Evolutionary conservation across 2,329 filamentous ascomycete genomes (phyloP), one percentile per base, ranked within the genome.

Genomic region (Exutisphaerella laricina): DNA sequence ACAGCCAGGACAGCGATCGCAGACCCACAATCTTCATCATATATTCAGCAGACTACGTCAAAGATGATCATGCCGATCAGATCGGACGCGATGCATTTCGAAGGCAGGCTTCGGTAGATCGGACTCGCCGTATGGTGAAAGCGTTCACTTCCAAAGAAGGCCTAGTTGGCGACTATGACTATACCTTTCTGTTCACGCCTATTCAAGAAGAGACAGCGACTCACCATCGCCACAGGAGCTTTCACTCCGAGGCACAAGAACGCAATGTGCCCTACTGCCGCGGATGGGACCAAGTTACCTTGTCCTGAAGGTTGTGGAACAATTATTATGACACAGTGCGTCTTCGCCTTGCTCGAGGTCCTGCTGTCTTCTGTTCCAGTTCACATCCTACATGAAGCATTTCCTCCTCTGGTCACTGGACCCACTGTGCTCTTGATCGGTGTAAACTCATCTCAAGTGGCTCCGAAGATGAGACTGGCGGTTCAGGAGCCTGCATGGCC

Each of bases 91-190:
- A 42, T 6, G 65, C 69, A 38, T 52, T 53, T 12, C 67, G 62
- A 1, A 69, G 67, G 55, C 62, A 63, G 33, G 65, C 64, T 14
- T 65, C 69, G 48, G 60, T 61, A 28, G 66, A 71, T 16, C 67
- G 66, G 40, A 50, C 61, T 23, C 59, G 66, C 41, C 61, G 65
- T n/a, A 45, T 69, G 35, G 55, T 58, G 1, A 70, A 66, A 46
- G 67, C 70, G 3, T 70, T 74, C 48, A 74, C 71, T 0, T 74
- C 72, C 9, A 75, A 67, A 62, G 70, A 70, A 14, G 89, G 89
- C 9, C 74, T 95, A 18, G 66, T 96, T 43, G 89, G 89, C 50
- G 74, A 80, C 56, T 96, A 96, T 66, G 85, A 96, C 73, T 96
- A 96, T 74, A 85, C 65, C 25, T 92, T 88, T 59, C 80, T 96